Evolutionary conservation across 2,329 filamentous ascomycete species (phyloP).

Genomic region (Botryosphaeria dothidea): DNA sequence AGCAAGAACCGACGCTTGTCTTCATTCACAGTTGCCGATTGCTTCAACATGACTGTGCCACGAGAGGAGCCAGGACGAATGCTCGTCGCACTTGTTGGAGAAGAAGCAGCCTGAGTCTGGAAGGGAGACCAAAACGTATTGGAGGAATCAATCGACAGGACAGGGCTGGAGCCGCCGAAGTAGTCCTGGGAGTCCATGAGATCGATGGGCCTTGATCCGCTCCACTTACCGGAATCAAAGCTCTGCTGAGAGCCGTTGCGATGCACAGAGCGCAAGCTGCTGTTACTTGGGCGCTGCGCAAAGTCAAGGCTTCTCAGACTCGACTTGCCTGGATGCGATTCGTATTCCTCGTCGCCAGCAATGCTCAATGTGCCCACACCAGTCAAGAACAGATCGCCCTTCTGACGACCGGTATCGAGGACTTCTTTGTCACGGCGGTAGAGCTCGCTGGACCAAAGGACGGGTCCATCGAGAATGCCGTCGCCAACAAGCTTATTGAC

Average conservation of each 20-base stretch:
- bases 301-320: conserved; percentile 46
- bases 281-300: conserved; percentile 53
- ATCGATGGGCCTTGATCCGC: conserved; percentile 58
- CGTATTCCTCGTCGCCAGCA: conserved; percentile 49
- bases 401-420: conserved; percentile 54
- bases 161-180: conserved; percentile 67
- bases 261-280: conserved; percentile 60
- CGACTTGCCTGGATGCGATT: conserved; percentile 36
- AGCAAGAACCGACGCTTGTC: conserved; percentile 78
- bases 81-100: conserved; percentile 63
- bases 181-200: conserved; percentile 70
- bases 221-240: conserved; percentile 68
- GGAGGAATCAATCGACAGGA: conserved; percentile 71
- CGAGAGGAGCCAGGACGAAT: conserved; percentile 67
- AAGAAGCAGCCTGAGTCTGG: conserved; percentile 62
- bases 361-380: conserved; percentile 51
- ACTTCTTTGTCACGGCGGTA: conserved; percentile 74
- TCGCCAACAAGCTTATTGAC: conserved; percentile 84
- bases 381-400: conserved; percentile 49
- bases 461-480: conserved; percentile 78
- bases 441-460: conserved; percentile 89
- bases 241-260: conserved; percentile 70
- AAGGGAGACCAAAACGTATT: conserved; percentile 91
- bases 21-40: conserved; percentile 57
- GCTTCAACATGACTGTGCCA: conserved; percentile 64